Base-by-base conservation (phyloP, 352 stramenopile genomes). In the Detonula confervacea region DNA sequence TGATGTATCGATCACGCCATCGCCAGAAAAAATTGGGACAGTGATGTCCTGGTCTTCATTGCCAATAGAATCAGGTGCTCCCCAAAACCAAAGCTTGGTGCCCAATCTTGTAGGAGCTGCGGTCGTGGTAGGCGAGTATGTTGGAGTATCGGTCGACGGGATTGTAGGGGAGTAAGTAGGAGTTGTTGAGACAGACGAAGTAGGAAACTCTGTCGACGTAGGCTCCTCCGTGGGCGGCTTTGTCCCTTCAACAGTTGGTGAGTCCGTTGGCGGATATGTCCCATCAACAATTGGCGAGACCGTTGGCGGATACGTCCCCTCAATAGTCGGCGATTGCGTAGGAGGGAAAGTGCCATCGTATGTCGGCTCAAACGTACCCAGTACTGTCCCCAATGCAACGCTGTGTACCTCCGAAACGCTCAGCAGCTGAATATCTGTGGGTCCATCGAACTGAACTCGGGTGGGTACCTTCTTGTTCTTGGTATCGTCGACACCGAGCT, bases 401-500 rank as follows among this genome's bases (percentile, higher is more conserved):
- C 64, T 63, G 49, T 81, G 73, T 3, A 42, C 59, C 27, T 46
- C 49, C 2, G 63, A 73, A 25, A 66, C 37, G 33, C 52, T 69
- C 0, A 81, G 37, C 25, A 63, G 30, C 20, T 22, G n/a, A 18
- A 73, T 47, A 2, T 33, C 11, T 2, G 68, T 49, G 12, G 29
- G 8, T 18, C 55, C 51, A 24, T 62, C 61, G 47, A 80, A 84
- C 9, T 54, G 3, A 1, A 87, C 68, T 64, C 61, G 24, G n/a
- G 61, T 61, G 29, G 80, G 79, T 4, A 65, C 22, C 12, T 51
- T 60, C 25, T 22, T 75, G 22, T 66, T 47, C 4, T 29, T n/a
- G 9, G 8, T 64, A 42, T 88, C 67, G 29, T 66, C 76, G 54
- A 82, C 57, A 49, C 80, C 80, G 20, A 87, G 75, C 35, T 87